These are phyloP conservation scores for Rhynchosporium agropyri DNA, from an alignment of 2,329 filamentous ascomycete genomes.

Conservation along the genomic window DNA sequence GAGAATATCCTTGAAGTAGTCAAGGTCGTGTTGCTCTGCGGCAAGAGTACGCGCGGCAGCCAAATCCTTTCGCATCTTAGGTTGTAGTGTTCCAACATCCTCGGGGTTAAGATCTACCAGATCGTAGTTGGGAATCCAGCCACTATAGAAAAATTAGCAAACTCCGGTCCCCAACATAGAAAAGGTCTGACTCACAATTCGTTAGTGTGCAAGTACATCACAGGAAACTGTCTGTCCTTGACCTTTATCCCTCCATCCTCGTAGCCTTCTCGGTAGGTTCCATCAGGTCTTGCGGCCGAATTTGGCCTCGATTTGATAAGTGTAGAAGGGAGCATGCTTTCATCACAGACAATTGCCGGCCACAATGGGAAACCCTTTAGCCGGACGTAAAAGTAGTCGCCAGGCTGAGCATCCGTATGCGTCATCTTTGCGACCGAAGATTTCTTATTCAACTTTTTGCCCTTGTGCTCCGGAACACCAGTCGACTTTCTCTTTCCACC, in stretches of 20 bases:
- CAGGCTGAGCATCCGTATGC: constrained; percentile 81
- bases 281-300: constrained; percentile 78
- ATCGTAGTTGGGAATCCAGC: constrained; percentile 87
- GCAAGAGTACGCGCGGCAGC: constrained; percentile 80
- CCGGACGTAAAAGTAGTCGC: constrained; percentile 89
- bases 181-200: constrained; percentile 77
- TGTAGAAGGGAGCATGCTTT: constrained; percentile 84
- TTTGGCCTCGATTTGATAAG: constrained; percentile 80
- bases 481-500: constrained; percentile 67
- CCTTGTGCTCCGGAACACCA: constrained; percentile 66
- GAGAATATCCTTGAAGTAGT: constrained; percentile 83
- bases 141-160: constrained; percentile 54
- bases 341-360: constrained; percentile 92
- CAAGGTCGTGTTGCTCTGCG: constrained; percentile 73
- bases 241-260: constrained; percentile 84
- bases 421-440: constrained; percentile 72
- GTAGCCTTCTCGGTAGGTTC: constrained; percentile 84
- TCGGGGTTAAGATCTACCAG: constrained; percentile 76
- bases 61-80: constrained; percentile 79
- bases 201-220: constrained; percentile 94
- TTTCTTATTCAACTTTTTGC: constrained; percentile 84
- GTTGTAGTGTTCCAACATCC: constrained; percentile 67
- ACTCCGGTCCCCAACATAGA: background rate
- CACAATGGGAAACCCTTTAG: constrained; percentile 94
- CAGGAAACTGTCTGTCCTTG: constrained; percentile 82